These are phyloP conservation scores for Apium graveolens DNA, from an alignment of 129 eudicot species.

Conservation along the genomic window DNA sequence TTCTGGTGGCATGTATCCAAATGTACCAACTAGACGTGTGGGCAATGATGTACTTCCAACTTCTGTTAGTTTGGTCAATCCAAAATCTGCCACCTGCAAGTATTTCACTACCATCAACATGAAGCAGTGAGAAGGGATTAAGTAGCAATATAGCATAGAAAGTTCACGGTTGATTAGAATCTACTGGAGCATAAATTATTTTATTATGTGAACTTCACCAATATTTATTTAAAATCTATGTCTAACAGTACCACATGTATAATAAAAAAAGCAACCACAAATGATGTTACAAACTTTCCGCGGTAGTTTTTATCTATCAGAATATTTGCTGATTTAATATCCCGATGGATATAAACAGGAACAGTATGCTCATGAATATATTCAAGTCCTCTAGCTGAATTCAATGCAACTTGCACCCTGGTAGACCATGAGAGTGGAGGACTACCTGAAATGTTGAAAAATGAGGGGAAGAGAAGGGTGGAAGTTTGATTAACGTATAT, in stretches of 20 bases:
- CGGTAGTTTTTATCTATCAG: constrained; percentile 78
- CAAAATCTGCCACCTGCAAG: constrained; percentile 95
- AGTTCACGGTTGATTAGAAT: neutral
- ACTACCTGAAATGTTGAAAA: constrained; percentile 34
- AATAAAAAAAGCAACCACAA: neutral
- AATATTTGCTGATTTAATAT: constrained; percentile 92
- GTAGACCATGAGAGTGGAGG: constrained; percentile 76
- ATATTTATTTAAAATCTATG: neutral
- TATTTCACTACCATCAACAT: constrained; percentile 9
- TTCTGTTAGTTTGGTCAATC: constrained; percentile 82
- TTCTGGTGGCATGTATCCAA: constrained; percentile 99
- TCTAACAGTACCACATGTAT: neutral
- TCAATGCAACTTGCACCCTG: constrained; percentile 90
- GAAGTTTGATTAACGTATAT: neutral
- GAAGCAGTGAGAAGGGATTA: neutral
- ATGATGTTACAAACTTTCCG: constrained; percentile 50
- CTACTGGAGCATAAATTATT: neutral
- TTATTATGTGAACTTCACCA: neutral
- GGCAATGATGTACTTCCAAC: constrained; percentile 70
- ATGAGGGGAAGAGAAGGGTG: neutral
- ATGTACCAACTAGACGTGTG: constrained; percentile 91
- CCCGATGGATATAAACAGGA: constrained; percentile 96
- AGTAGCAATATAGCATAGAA: neutral
- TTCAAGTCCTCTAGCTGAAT: constrained; percentile 96
- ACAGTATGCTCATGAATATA: constrained; percentile 95